These are phyloP conservation scores for Sclerotinia sclerotiorum DNA, from an alignment of 2,329 filamentous ascomycete genomes.

Conservation along the genomic window DNA sequence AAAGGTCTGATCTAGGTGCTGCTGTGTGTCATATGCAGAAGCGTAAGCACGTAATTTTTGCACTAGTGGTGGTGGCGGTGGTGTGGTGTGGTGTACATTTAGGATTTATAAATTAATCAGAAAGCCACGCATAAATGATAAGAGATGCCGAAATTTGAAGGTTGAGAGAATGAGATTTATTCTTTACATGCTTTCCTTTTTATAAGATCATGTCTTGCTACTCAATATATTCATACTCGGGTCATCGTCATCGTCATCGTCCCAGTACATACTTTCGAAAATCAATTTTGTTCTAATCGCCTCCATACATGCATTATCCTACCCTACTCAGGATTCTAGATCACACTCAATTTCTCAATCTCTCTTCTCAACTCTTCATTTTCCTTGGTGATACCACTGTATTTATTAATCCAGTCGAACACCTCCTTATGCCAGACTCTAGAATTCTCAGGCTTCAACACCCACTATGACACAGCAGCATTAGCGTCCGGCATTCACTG, in stretches of 20 bases:
- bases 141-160: not conserved
- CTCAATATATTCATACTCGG: not conserved
- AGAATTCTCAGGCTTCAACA: slow-evolving; percentile 87
- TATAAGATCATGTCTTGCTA: not conserved
- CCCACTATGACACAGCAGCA: slow-evolving; percentile 56
- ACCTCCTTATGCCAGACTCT: slow-evolving; percentile 89
- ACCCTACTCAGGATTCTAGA: not conserved
- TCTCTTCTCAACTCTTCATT: slow-evolving; percentile 28
- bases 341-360: slow-evolving; percentile 25
- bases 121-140: slow-evolving; percentile 4
- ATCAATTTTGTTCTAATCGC: not conserved
- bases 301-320: not conserved
- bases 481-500: slow-evolving; percentile 8
- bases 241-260: not conserved
- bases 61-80: not conserved
- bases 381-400: slow-evolving; percentile 49
- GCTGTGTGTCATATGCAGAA: not conserved
- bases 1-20: not conserved
- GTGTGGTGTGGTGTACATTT: slow-evolving; percentile 6
- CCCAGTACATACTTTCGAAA: not conserved
- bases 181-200: slow-evolving; percentile 1
- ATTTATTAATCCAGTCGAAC: slow-evolving; percentile 72
- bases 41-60: not conserved
- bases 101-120: not conserved
- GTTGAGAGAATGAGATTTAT: not conserved